phyloP scores from a whole-genome alignment of 129 eudicot species.

The Artemisia annua region DNA sequence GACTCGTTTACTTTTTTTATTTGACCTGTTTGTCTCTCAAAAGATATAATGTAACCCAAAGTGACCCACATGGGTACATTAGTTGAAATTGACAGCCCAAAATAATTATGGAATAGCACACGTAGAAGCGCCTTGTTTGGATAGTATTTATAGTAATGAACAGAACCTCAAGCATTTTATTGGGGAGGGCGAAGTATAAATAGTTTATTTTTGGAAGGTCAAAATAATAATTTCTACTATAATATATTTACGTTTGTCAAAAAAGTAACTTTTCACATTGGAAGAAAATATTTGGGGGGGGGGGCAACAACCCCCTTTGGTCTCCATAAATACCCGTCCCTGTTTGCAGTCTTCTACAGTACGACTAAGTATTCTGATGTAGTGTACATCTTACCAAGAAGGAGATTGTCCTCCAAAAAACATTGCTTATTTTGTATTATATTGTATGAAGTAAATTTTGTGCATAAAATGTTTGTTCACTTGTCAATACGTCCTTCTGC shows the following conservation, averaged over 20 bases:
- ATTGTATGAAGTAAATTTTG: not conserved
- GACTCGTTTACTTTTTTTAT: not conserved
- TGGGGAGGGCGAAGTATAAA: too few species aligned
- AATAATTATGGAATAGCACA: not conserved
- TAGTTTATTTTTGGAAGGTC: too few species aligned
- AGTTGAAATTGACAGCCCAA: not conserved
- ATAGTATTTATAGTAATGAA: not conserved
- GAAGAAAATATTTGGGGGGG: too few species aligned
- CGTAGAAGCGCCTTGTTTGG: not conserved
- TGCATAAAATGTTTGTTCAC: slow-evolving; percentile 8
- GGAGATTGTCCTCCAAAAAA: not conserved
- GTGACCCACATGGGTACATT: not conserved
- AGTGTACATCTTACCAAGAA: not conserved
- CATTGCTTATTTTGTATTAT: slow-evolving; percentile 1
- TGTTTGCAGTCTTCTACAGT: not conserved
- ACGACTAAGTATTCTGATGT: not conserved
- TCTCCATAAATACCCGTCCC: too few species aligned
- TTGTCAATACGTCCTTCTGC: slow-evolving; percentile 20
- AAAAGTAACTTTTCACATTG: too few species aligned
- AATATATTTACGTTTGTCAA: too few species aligned
- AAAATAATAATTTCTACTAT: too few species aligned
- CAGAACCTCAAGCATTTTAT: too few species aligned
- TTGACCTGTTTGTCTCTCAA: not conserved
- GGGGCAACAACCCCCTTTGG: too few species aligned
- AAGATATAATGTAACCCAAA: not conserved